These are phyloP conservation scores for Aspergillus glaucus DNA, from an alignment of 2,329 filamentous ascomycete genomes.

Conservation along the genomic window DNA sequence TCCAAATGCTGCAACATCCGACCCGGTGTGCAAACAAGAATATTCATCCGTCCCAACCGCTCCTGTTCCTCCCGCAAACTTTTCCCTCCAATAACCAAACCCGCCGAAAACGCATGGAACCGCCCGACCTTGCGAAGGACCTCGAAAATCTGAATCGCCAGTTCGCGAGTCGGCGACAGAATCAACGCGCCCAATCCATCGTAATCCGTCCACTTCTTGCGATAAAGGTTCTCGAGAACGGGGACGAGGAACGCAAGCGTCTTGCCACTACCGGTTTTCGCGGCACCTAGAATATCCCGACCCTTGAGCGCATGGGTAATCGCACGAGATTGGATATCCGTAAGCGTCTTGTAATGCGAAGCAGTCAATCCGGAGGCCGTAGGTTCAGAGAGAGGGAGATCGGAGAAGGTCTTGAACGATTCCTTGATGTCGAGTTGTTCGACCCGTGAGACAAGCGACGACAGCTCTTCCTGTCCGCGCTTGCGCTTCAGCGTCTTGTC, in stretches of 20 bases:
- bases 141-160: constrained; percentile 95
- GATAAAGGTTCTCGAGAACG: constrained; percentile 85
- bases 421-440: constrained; percentile 40
- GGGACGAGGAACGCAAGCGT: constrained; percentile 89
- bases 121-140: constrained; percentile 85
- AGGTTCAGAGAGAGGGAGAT: constrained; percentile 77
- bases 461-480: constrained; percentile 40
- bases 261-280: constrained; percentile 93
- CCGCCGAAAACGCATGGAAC: constrained; percentile 85
- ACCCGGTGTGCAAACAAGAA: constrained; percentile 89
- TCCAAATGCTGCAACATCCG: constrained; percentile 94
- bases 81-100: constrained; percentile 89
- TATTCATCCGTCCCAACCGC: constrained; percentile 85
- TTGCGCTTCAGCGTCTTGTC: constrained; percentile 39
- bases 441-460: constrained; percentile 37
- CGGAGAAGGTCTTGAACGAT: constrained; percentile 63
- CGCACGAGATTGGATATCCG: constrained; percentile 86
- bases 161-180: constrained; percentile 86
- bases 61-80: constrained; percentile 81
- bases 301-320: constrained; percentile 82
- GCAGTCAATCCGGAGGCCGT: constrained; percentile 74
- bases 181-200: constrained; percentile 91
- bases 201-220: constrained; percentile 78
- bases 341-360: constrained; percentile 83
- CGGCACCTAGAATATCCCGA: constrained; percentile 82